Base-by-base conservation (phyloP, 2,329 filamentous ascomycete species). In the Nothopassalora personata region DNA sequence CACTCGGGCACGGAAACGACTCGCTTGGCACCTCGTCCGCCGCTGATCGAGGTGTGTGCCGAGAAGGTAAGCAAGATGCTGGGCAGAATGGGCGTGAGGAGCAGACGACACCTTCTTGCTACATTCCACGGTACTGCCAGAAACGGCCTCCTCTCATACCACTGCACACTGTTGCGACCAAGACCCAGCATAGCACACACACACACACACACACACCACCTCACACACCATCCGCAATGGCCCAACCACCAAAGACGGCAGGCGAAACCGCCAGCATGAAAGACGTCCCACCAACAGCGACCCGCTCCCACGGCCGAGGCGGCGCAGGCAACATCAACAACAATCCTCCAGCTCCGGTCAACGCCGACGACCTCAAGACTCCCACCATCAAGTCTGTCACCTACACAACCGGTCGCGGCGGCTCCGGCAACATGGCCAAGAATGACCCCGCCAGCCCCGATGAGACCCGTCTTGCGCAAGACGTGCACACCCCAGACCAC, bases 331-430 rank as follows among this genome's bases (percentile, higher is more conserved):
- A 82, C 72, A 77, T 81, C 60, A 74, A 70, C 57, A 73, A 73
- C 28, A 72, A 75, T 28, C 71, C 73, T 51, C 67, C 69, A 69
- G 69, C 67, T 51, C 64, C 68, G 52, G 65, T 72, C 51, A 69
- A 71, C 52, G 64, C 73, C 59, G 77, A 83, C 64, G 89, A 93
- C 70, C 84, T 96, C 63, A 79, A 87, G 68, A 96, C 91, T 1
- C 92, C 92, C 0, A 88, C 85, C 11, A 84, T 97, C 71, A 96
- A 95, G 77, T 83, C 83, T 50, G 78, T 88, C n/a, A 80, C 90
- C 65, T 91, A 93, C 71, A 96, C 92, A 19, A 97, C 92, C 3
- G 92, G 92, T 58, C 89, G 92, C 54, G 92, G 92, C 57, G 92
- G 92, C 61, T 86, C 84, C 4, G 91, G 91, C 60, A 96, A 96